Conservation (phyloP, 495 filamentous ascomycete genomes). For the Lindgomyces ingoldianus region DNA sequence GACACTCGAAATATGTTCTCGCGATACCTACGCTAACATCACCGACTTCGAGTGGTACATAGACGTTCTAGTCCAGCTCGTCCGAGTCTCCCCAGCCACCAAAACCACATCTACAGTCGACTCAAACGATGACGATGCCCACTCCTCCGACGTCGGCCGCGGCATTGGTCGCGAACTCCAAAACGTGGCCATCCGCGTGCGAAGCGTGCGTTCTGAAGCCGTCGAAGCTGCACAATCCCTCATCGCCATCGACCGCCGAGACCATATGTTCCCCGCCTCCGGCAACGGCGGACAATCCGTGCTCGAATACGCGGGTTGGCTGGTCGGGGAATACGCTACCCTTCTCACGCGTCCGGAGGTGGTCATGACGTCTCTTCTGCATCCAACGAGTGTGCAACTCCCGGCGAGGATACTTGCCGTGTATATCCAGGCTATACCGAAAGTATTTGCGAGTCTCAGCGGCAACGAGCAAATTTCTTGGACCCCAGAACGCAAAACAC, state of each 20-base stretch:
- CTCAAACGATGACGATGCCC: constrained; percentile 27
- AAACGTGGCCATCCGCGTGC: constrained; percentile 90
- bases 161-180: constrained; percentile 81
- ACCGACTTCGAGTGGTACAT: constrained; percentile 97
- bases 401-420: constrained; percentile 66
- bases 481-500: constrained; percentile 66
- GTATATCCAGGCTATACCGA: constrained; percentile 83
- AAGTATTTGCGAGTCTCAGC: constrained; percentile 71
- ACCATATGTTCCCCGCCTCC: constrained; percentile 50
- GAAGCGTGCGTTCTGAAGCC: constrained; percentile 71
- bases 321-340: constrained; percentile 81
- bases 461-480: constrained; percentile 57
- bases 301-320: constrained; percentile 74
- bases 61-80: constrained; percentile 75
- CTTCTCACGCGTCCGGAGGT: constrained; percentile 64
- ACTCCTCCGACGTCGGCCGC: constrained; percentile 58
- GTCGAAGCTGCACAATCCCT: constrained; percentile 79
- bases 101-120: constrained; percentile 19
- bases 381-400: constrained; percentile 61
- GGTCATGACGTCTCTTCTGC: constrained; percentile 70
- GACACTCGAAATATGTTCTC: constrained; percentile 88
- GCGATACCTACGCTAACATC: constrained; percentile 80
- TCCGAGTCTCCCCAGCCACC: constrained; percentile 62
- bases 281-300: constrained; percentile 58
- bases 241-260: constrained; percentile 56